Conservation (phyloP, 73 alveolate species). For the Tetrahymena borealis region DNA sequence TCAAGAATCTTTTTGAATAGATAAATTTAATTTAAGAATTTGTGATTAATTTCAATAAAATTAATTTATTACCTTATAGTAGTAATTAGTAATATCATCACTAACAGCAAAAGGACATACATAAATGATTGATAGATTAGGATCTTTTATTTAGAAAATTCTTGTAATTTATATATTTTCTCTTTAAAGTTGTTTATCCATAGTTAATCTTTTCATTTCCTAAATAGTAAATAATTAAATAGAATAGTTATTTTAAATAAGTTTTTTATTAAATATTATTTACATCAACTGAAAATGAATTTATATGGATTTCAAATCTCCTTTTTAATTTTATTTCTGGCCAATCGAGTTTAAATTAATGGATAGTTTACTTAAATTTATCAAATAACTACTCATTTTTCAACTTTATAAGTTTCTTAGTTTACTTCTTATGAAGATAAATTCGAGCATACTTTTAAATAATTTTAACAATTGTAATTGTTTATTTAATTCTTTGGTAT, state of each 20-base stretch:
- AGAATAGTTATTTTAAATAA: slow-evolving; percentile 77
- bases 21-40: background rate
- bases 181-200: slow-evolving; percentile 82
- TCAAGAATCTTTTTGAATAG: slow-evolving; percentile 68
- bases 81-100: slow-evolving; percentile 84
- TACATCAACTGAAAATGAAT: slow-evolving; percentile 65
- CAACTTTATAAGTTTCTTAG: slow-evolving; percentile 53
- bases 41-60: background rate
- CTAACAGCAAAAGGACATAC: slow-evolving; percentile 82
- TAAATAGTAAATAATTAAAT: slow-evolving; percentile 43
- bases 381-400: slow-evolving; percentile 44
- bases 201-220: slow-evolving; percentile 75
- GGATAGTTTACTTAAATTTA: slow-evolving; percentile 75
- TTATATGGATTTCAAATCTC: slow-evolving; percentile 84
- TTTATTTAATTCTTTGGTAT: slow-evolving; percentile 46
- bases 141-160: slow-evolving; percentile 85
- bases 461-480: slow-evolving; percentile 54
- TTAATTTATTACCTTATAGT: slow-evolving; percentile 1
- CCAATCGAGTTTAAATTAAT: slow-evolving; percentile 87
- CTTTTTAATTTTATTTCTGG: slow-evolving; percentile 66
- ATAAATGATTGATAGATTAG: slow-evolving; percentile 80
- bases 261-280: slow-evolving; percentile 58
- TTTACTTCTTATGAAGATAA: slow-evolving; percentile 47
- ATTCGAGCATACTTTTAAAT: slow-evolving; percentile 55
- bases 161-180: slow-evolving; percentile 88